phyloP scores from a whole-genome alignment of 805 yeast species.

The Komagataella kurtzmanii region DNA sequence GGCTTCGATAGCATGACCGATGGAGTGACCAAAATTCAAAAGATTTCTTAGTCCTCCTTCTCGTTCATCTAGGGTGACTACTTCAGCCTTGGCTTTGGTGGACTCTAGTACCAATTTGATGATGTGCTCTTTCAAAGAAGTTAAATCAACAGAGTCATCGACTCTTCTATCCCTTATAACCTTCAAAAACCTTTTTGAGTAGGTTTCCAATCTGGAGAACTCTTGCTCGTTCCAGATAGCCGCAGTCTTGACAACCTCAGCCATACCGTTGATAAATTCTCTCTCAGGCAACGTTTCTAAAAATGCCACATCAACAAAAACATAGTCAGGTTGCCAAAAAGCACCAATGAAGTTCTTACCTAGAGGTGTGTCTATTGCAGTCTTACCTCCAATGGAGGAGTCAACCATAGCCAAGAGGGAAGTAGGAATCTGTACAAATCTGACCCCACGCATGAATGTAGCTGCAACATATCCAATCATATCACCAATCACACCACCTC shows the following conservation, averaged over 20 bases:
- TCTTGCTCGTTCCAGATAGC: constrained; percentile 94
- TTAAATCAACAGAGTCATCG: constrained; percentile 44
- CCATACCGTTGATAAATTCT: constrained; percentile 96
- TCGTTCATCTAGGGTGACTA: constrained; percentile 86
- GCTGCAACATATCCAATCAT: constrained; percentile 99
- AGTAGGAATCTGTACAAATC: constrained; percentile 90
- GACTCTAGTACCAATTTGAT: constrained; percentile 75
- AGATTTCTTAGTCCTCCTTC: constrained; percentile 90
- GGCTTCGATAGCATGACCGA: constrained; percentile 99
- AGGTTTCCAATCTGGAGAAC: constrained; percentile 69
- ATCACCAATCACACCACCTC: constrained; percentile 98
- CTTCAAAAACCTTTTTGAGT: constrained; percentile 55
- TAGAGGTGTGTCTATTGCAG: constrained; percentile 92
- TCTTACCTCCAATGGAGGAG: constrained; percentile 95
- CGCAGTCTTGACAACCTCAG: constrained; percentile 95
- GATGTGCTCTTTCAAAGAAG: constrained; percentile 59
- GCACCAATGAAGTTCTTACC: constrained; percentile 96
- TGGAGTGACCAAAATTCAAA: constrained; percentile 90
- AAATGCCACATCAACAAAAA: constrained; percentile 80
- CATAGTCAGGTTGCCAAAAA: constrained; percentile 89
- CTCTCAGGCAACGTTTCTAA: constrained; percentile 81
- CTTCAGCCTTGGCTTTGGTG: constrained; percentile 83
- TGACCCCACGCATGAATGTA: constrained; percentile 95
- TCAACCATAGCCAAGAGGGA: constrained; percentile 94
- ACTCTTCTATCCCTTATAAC: constrained; percentile 37